Base-by-base conservation (phyloP, 257 asterid genomes). In the Avicennia marina region DNA sequence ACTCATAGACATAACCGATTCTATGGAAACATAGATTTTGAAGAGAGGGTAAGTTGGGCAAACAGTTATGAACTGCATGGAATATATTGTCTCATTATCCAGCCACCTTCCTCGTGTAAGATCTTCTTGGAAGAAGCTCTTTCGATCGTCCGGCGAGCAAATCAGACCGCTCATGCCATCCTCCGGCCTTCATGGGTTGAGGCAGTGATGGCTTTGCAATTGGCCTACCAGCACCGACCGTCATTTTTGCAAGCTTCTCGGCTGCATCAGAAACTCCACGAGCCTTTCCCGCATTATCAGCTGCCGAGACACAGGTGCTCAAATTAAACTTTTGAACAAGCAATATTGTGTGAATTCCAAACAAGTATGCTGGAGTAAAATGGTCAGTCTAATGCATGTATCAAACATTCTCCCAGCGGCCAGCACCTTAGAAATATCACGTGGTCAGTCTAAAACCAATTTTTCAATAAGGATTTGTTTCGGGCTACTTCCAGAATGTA, bases 101-200 rank as follows among this genome's bases (percentile, higher is more conserved):
- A 6, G 85, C 90, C 48, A 90, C 94, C 71, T 74, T 80, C 68
- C 94, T 62, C 17, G 67, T 41, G 22, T 64, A 81, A 38, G 75
- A 53, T 74, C 84, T 84, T 50, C 76, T 84, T 0, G 85, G 81
- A 60, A 80, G 63, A 59, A 80, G 64, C 48, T 81, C 86, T 51
- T 75, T 80, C 0, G 95, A 70, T 57, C 80, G 80, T 59, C 85
- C 81, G 29, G 59, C 66, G 36, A 75, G 62, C 42, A 64, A 27
- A 68, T 78, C 88, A 32, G 84, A 70, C 17, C 67, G 77, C 18
- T 69, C 76, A 17, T 78, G 84, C 90, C 93, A 84, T 22, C 97
- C 94, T 60, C 94, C 97, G 21, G 90, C 94, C 72, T 84, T 84
- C 96, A 84, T 80, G 16, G 88, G 82, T 41, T 77, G 81, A 45